Evolutionary conservation across 345 rosid genomes (phyloP), one percentile per base, ranked within the genome.

Genomic region (Corymbia maculata): DNA sequence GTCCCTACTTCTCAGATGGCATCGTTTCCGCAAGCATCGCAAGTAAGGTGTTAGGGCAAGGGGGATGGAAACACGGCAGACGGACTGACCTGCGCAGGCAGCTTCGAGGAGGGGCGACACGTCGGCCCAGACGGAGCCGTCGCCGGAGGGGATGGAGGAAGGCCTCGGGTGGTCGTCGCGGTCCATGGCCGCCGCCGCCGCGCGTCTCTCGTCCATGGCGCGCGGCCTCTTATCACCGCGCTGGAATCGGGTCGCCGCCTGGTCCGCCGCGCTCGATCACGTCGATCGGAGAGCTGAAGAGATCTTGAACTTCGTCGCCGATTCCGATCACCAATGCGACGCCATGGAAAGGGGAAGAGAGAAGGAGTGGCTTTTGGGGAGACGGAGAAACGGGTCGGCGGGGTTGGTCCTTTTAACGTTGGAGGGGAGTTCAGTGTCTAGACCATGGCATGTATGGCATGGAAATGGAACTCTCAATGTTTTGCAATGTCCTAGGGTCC

Each of bases 101-200:
- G 94, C 93, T 82, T 92, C 92, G 50, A 97, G 94, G 90, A 95
- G 97, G 75, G 95, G 92, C 8, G 97, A 95, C 13, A 94, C 95
- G 93, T 97, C 95, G 21, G 98, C 95, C 99, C 99, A 97, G 49
- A 94, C 93, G 52, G 96, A 91, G 89, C 91, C 90, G 30, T 93
- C 97, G 85, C 93, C 93, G 88, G 96, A 93, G 61, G 96, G 95
- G 86, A 95, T 93, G 85, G 95, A 88, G 87, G 89, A 85, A 90
- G 88, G 86, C 44, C 59, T 51, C 51, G 92, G 88, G 47, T 55
- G 61, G 28, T 89, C 86, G 85, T 90, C 90, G 88, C 89, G 87
- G 89, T 84, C 90, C 93, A 88, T 88, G 85, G 89, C 51, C 5
- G 88, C 86, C 53, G 88, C 89, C 87, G 57, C 89, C 19, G 85